A percentile compares a stretch with the other conserved stretches of the same genome.
Conservation (phyloP, 352 stramenopile species). For the Aphanomyces cochlioides region DNA sequence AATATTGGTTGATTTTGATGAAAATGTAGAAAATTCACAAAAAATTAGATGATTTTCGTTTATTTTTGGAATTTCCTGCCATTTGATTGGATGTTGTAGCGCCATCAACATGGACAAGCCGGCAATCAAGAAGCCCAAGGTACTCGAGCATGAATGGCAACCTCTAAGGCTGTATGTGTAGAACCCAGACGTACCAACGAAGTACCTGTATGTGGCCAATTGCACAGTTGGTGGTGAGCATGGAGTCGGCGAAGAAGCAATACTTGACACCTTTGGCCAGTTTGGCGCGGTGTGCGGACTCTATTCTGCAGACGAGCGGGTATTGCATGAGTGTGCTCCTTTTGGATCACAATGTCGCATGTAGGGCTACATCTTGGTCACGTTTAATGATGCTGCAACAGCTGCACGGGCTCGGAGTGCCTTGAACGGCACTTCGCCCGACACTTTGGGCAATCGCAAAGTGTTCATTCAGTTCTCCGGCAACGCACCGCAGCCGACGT, state of each 20-base stretch:
- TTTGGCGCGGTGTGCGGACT: constrained; percentile 19
- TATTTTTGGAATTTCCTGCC: neutral
- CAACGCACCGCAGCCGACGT: constrained; percentile 7
- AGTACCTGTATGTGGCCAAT: constrained; percentile 28
- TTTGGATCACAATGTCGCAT: neutral
- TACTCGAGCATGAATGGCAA: neutral
- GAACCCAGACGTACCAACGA: constrained; percentile 22
- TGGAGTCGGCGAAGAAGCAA: constrained; percentile 21
- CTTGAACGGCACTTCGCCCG: constrained; percentile 12
- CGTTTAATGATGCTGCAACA: neutral
- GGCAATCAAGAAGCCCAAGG: constrained; percentile 21
- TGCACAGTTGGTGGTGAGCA: constrained; percentile 25
- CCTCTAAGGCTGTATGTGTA: neutral
- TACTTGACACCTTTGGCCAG: constrained; percentile 7
- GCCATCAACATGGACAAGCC: constrained; percentile 16
- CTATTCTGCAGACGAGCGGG: constrained; percentile 22
- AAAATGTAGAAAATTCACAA: neutral
- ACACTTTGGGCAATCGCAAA: constrained; percentile 17
- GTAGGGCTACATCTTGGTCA: constrained; percentile 28
- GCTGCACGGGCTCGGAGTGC: constrained; percentile 6
- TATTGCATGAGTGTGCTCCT: neutral
- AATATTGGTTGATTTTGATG: constrained; percentile 5
- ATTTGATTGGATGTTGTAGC: constrained; percentile 15
- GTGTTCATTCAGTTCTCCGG: constrained; percentile 30
- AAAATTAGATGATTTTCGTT: neutral